phyloP scores from a whole-genome alignment of 495 filamentous ascomycete genomes.

The Echria macrotheca region DNA sequence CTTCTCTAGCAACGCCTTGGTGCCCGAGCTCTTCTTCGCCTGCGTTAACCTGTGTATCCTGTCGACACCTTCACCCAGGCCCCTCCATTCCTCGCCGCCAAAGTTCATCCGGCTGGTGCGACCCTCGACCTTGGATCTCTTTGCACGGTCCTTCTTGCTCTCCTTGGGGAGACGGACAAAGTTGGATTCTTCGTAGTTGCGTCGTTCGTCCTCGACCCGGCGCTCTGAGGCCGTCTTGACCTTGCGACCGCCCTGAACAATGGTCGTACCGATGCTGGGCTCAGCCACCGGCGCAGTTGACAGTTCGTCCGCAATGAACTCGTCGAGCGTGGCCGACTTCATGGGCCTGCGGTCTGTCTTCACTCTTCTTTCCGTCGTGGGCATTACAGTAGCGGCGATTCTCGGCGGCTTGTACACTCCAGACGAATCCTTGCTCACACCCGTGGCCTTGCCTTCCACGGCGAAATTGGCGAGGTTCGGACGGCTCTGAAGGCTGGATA shows the following conservation, averaged over 20 bases:
- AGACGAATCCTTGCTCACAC: conserved; percentile 32
- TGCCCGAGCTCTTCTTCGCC: conserved; percentile 48
- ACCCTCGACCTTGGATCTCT: conserved; percentile 40
- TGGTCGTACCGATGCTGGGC: conserved; percentile 80
- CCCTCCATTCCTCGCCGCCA: conserved; percentile 81
- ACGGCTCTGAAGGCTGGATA: conserved; percentile 62
- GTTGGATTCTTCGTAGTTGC: conserved; percentile 80
- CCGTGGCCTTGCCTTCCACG: conserved; percentile 33
- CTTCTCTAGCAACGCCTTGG: conserved; percentile 62
- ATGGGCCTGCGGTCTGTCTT: conserved; percentile 50
- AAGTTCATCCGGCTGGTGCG: conserved; percentile 48
- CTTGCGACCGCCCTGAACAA: conserved; percentile 64
- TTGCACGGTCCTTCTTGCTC: conserved; percentile 68
- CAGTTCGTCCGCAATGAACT: conserved; percentile 77
- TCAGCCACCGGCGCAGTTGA: conserved; percentile 69
- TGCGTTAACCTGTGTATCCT: conserved; percentile 67
- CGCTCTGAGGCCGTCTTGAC: conserved; percentile 66
- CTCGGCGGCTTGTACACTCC: conserved; percentile 81
- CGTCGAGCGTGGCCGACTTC: conserved; percentile 75
- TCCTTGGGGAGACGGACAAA: conserved; percentile 76
- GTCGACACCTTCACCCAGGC: conserved; percentile 72
- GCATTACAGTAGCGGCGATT: conserved; percentile 72
- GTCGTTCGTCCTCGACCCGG: conserved; percentile 63
- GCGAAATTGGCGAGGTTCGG: conserved; percentile 52
- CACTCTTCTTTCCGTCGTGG: conserved; percentile 52